These are phyloP conservation scores for Nothophoma quercina DNA, from an alignment of 2,329 filamentous ascomycete species.

Conservation along the genomic window DNA sequence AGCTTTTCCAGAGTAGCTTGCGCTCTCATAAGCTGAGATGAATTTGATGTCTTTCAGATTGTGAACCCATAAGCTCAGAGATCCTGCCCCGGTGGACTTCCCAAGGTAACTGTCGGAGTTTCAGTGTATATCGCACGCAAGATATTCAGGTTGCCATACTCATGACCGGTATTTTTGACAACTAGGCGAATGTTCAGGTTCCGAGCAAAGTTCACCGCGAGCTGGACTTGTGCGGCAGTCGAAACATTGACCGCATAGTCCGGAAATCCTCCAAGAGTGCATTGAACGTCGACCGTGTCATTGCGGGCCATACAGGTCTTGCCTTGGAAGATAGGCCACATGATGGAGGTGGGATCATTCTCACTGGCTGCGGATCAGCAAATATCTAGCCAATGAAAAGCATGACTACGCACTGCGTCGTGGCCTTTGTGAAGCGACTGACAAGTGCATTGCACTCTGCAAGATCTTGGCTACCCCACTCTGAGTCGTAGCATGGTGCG, in stretches of 20 bases:
- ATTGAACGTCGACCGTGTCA: no score
- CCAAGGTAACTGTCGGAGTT: no score
- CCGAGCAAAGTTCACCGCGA: constrained; percentile 30
- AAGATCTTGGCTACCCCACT: not conserved
- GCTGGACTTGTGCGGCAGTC: constrained; percentile 21
- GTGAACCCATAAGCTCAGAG: constrained; percentile 27
- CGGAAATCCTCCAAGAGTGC: no score
- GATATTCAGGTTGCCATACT: no score
- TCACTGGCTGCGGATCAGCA: no score
- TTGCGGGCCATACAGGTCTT: constrained; percentile 22
- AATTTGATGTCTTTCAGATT: constrained; percentile 26
- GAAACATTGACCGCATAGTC: constrained; percentile 32
- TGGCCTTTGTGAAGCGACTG: not conserved
- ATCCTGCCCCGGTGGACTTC: constrained; percentile 20
- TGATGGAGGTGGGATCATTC: constrained; percentile 25
- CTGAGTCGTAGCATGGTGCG: not conserved
- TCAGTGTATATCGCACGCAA: no score
- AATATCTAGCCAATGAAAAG: no score
- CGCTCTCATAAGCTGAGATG: constrained; percentile 8
- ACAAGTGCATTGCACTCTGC: not conserved
- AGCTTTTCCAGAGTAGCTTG: constrained; percentile 15
- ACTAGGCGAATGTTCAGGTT: constrained; percentile 37
- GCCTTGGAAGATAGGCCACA: constrained; percentile 28
- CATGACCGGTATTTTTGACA: constrained; percentile 41
- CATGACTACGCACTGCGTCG: not conserved